Conservation (phyloP, 805 yeast species). For the Wickerhamiella shivajii region DNA sequence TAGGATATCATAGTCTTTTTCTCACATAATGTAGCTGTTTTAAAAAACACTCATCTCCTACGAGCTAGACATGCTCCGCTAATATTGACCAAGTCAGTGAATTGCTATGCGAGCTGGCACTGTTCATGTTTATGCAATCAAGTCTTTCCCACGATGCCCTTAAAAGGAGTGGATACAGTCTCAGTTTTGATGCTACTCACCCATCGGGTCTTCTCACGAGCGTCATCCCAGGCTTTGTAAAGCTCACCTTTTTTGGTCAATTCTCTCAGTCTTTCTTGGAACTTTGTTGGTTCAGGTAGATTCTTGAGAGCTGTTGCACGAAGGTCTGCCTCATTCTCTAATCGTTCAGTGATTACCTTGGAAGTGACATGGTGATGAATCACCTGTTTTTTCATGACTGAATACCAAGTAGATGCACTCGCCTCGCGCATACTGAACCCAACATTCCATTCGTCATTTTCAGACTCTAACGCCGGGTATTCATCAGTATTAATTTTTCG, state of each 20-base stretch:
- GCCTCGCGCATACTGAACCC: conserved; percentile 17
- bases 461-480: conserved; percentile 20
- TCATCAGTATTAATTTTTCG: conserved; percentile 16
- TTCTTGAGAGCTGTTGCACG: conserved; percentile 16
- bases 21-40: too few species aligned
- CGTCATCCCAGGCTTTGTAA: conserved; percentile 16
- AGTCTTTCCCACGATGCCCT: too few species aligned
- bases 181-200: conserved; percentile 6
- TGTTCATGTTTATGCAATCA: too few species aligned
- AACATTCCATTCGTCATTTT: conserved; percentile 25
- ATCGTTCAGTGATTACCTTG: conserved; percentile 16
- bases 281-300: conserved; percentile 19
- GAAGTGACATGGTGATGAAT: conserved; percentile 19
- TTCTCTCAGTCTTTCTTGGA: conserved; percentile 20
- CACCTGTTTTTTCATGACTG: conserved; percentile 19
- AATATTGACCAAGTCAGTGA: too few species aligned
- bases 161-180: too few species aligned
- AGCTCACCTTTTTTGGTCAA: conserved; percentile 22
- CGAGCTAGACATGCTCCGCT: too few species aligned
- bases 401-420: conserved; percentile 15
- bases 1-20: too few species aligned
- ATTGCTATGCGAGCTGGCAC: too few species aligned
- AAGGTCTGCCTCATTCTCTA: conserved; percentile 16
- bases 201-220: conserved; percentile 11
- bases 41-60: too few species aligned